Base-by-base conservation (phyloP, 2,329 filamentous ascomycete species). In the Dryadomyces quercus-mongolicae region DNA sequence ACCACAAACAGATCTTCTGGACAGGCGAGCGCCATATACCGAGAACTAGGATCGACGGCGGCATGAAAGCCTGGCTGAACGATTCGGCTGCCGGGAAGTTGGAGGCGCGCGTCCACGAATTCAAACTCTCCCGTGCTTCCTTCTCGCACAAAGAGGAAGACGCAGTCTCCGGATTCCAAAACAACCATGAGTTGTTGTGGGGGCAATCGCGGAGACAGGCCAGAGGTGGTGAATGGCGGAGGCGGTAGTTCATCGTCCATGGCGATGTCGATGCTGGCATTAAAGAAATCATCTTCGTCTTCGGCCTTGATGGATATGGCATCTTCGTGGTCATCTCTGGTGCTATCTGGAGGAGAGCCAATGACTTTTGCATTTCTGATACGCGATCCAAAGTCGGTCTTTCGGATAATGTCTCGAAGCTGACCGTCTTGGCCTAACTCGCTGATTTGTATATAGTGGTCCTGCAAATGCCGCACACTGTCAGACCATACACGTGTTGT, bases 141-240 rank as follows among this genome's bases (percentile, higher is more conserved):
- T 38, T 68, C 66, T 49, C 68, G 71, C 49, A 89, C 74, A 66
- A 85, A 92, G 22, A 96, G 69, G 60, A 96, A 95, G 22, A 92
- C 75, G 51, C 88, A 72, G 56, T 88, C 81, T 42, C 84, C 82
- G 16, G 79, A 81, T 59, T 87, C 84, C 9, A 96, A 75, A 21
- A 88, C 81, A 16, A 97, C 70, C 4, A 93, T 77, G 16, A 97
- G 71, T 22, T 91, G 72, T 63, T 97, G 89, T n/a, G 88, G 86
- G 13, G 91, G 88, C 54, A 86, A 66, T 55, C 56, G 21, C 25
- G 56, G 4, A 12, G 22, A n/a, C 4, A 15, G 6, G 38, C 42
- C 13, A 21, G 45, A 22, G 5, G 36, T n/a, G 10, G 8, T 6
- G 10, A 12, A 13, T 2, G 34, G 18, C 6, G 18, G 18, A 2